Conservation (phyloP, 805 yeast species). For the Pichia rugopelliculosa region DNA sequence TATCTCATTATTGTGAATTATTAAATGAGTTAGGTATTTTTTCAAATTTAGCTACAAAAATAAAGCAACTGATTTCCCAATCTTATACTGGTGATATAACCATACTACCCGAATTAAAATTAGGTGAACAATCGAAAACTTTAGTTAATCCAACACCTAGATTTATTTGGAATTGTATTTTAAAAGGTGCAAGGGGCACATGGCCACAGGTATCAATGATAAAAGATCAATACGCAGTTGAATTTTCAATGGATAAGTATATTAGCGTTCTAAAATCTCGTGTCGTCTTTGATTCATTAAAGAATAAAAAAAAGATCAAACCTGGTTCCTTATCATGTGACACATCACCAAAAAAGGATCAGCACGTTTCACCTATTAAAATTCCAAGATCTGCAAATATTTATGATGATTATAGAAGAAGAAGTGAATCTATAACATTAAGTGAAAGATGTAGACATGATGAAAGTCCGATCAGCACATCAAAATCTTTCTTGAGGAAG, state of each 20-base stretch:
- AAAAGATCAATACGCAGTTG: constrained; percentile 83
- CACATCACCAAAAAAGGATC: constrained; percentile 3
- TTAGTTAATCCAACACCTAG: constrained; percentile 78
- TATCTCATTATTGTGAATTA: constrained; percentile 70
- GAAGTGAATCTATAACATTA: constrained; percentile 3
- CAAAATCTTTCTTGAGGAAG: not conserved
- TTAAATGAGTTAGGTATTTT: constrained; percentile 70
- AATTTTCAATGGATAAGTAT: constrained; percentile 76
- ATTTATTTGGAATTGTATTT: constrained; percentile 58
- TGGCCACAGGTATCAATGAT: constrained; percentile 90
- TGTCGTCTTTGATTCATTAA: constrained; percentile 33
- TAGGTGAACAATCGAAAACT: constrained; percentile 52
- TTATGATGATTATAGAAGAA: not conserved
- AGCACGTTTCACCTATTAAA: too few relatives aligned
- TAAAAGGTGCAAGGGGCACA: constrained; percentile 83
- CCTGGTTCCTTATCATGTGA: not conserved
- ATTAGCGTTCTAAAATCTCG: constrained; percentile 62
- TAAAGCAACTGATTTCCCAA: constrained; percentile 73
- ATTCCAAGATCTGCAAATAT: not conserved
- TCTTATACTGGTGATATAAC: constrained; percentile 92
- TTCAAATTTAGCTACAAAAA: constrained; percentile 62
- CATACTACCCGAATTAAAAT: constrained; percentile 68
- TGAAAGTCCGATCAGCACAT: not conserved
- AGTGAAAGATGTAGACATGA: constrained; percentile 48
- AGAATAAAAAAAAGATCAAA: not conserved